Evolutionary conservation across 2,329 filamentous ascomycete genomes (phyloP).

Genomic region (Bertia moriformis): DNA sequence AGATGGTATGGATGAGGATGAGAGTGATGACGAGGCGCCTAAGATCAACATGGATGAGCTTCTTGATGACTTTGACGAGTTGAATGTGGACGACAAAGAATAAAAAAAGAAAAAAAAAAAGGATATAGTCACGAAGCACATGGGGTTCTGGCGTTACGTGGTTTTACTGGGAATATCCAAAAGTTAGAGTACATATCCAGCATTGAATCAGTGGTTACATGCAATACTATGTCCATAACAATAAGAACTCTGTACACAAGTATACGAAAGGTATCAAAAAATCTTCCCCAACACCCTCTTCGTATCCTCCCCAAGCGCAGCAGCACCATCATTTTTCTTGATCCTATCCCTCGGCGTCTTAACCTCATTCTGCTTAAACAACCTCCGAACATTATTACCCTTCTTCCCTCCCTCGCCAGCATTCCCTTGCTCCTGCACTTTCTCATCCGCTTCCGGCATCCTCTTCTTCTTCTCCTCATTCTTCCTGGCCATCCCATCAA

Average conservation of each 20-base stretch:
- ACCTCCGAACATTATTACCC: slow-evolving; percentile 12
- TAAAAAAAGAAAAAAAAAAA: no score
- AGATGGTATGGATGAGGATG: slow-evolving; percentile 27
- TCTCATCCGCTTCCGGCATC: slow-evolving; percentile 3
- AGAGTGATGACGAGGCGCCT: slow-evolving; percentile 51
- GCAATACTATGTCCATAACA: no score
- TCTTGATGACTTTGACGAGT: slow-evolving; percentile 84
- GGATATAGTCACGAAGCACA: no score
- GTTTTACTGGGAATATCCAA: no score
- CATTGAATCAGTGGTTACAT: no score
- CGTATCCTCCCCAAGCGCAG: slow-evolving; percentile 12
- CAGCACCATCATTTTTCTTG: slow-evolving; percentile 4
- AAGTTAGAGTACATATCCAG: no score
- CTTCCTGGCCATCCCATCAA: neutral
- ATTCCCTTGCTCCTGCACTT: slow-evolving; percentile 3
- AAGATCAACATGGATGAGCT: slow-evolving; percentile 67
- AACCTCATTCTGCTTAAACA: slow-evolving; percentile 31
- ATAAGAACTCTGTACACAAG: no score
- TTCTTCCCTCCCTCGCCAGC: slow-evolving; percentile 3
- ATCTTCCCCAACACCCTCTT: slow-evolving; percentile 17
- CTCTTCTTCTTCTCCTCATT: slow-evolving; percentile 1
- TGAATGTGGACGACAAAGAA: slow-evolving; percentile 51
- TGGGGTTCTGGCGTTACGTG: no score
- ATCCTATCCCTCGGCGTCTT: slow-evolving; percentile 6
- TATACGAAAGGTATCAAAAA: no score